Percentiles rank a stretch among this genome's conserved stretches.
Conservation (phyloP, 176 grass and related monocot species). For the Phoenix roebelenii region DNA sequence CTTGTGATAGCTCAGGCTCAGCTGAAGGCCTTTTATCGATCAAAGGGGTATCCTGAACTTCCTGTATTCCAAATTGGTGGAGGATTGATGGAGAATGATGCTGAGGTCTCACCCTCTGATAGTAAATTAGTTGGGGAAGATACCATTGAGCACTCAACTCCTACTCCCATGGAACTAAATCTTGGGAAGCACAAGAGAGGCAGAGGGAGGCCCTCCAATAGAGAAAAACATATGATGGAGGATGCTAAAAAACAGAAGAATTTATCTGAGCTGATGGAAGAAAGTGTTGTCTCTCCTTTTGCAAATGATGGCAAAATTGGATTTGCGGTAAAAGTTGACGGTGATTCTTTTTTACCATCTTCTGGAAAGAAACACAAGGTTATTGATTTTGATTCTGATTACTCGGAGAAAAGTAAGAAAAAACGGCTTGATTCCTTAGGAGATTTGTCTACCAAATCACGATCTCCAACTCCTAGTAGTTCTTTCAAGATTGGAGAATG, state of each 20-base stretch:
- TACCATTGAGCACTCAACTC: neutral
- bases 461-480: conserved; percentile 12
- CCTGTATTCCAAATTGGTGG: conserved; percentile 53
- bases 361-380: conserved; percentile 11
- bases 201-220: conserved; percentile 59
- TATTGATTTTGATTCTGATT: conserved; percentile 8
- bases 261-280: conserved; percentile 27
- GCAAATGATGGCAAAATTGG: conserved; percentile 27
- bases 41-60: conserved; percentile 66
- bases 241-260: conserved; percentile 11
- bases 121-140: conserved; percentile 24
- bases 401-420: conserved; percentile 34
- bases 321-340: conserved; percentile 9
- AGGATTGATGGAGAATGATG: conserved; percentile 41
- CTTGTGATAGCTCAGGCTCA: conserved; percentile 66
- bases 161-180: conserved; percentile 14
- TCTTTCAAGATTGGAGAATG: conserved; percentile 38
- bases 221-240: conserved; percentile 28
- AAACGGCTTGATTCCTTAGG: conserved; percentile 46
- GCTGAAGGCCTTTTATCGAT: conserved; percentile 67
- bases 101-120: conserved; percentile 13
- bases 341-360: conserved; percentile 1
- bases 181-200: conserved; percentile 55
- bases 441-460: conserved; percentile 26
- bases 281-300: conserved; percentile 23